phyloP scores from a whole-genome alignment of 1,139 yeast species.

The Diutina neorugosa region DNA sequence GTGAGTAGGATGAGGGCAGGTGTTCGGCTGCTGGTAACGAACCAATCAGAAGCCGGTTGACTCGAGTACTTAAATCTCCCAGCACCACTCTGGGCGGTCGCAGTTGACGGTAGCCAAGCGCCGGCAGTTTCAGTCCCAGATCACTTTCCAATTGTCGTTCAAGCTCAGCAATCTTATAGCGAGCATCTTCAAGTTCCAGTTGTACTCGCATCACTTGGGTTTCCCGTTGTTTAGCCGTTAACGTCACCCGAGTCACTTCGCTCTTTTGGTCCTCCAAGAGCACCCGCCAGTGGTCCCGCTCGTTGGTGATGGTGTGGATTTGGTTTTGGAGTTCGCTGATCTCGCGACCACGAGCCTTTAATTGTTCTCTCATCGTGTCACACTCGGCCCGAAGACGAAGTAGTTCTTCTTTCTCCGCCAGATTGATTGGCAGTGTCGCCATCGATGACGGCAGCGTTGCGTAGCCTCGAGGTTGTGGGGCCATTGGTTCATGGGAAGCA shows the following conservation, averaged over 20 bases:
- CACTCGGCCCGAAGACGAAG: not conserved
- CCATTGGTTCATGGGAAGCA: not conserved
- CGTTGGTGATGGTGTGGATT: not conserved
- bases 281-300: slow-evolving; percentile 14
- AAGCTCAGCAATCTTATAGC: slow-evolving; percentile 34
- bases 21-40: not conserved
- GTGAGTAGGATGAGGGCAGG: not conserved
- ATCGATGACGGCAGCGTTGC: not conserved
- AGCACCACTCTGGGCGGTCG: slow-evolving; percentile 15
- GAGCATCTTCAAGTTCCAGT: slow-evolving; percentile 48
- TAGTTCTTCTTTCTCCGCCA: slow-evolving; percentile 1
- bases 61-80: slow-evolving; percentile 33
- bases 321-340: not conserved
- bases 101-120: slow-evolving; percentile 7
- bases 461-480: not conserved
- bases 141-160: slow-evolving; percentile 33
- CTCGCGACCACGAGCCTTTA: not conserved
- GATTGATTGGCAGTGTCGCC: not conserved
- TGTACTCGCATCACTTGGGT: slow-evolving; percentile 48
- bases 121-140: slow-evolving; percentile 22
- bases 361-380: not conserved
- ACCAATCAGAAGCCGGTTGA: slow-evolving; percentile 33
- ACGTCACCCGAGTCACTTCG: slow-evolving; percentile 38
- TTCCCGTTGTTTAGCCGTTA: slow-evolving; percentile 52
- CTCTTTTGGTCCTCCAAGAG: slow-evolving; percentile 27